Percentiles rank a stretch among this genome's conserved stretches.
These are phyloP conservation scores for Blastomyces emzantsi DNA, from an alignment of 2,329 filamentous ascomycete species.

Conservation along the genomic window DNA sequence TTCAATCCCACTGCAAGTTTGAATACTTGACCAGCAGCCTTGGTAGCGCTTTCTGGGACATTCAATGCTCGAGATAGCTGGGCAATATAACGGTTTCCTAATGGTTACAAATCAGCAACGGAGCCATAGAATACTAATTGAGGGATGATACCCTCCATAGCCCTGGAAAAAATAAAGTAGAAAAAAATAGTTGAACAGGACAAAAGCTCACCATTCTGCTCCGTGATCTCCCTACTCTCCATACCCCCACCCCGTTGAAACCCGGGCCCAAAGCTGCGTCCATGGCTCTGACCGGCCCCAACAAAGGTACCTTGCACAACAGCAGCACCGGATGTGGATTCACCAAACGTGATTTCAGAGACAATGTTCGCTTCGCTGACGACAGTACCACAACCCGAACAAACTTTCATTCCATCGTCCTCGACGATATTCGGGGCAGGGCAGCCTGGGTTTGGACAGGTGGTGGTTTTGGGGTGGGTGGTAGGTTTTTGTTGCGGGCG, in stretches of 20 bases:
- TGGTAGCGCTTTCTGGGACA: constrained; percentile 52
- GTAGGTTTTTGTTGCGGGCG: constrained; percentile 24
- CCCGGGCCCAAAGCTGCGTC: constrained; percentile 48
- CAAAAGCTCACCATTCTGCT: constrained; percentile 31
- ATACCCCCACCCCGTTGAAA: constrained; percentile 41
- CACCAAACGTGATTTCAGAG: constrained; percentile 82
- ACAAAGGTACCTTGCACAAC: constrained; percentile 87
- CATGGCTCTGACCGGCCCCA: constrained; percentile 73
- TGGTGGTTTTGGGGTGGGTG: constrained; percentile 27
- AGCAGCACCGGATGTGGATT: constrained; percentile 74
- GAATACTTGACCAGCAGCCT: constrained; percentile 62
- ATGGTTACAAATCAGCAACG: constrained; percentile 7
- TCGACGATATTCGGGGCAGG: constrained; percentile 39
- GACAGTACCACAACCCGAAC: constrained; percentile 75
- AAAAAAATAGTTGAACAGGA: constrained; percentile 1
- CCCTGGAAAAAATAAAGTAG: background rate
- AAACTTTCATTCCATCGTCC: constrained; percentile 49
- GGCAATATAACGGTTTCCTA: constrained; percentile 36
- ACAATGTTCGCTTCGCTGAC: constrained; percentile 84
- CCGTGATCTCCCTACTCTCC: constrained; percentile 42
- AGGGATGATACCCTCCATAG: background rate
- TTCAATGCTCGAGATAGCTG: constrained; percentile 34
- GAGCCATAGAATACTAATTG: background rate
- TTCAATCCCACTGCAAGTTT: constrained; percentile 65
- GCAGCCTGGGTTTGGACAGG: constrained; percentile 39